A percentile compares a stretch with the other conserved stretches of the same genome.
Conservation (phyloP, 2,329 filamentous ascomycete species). For the Scedosporium minutisporum region DNA sequence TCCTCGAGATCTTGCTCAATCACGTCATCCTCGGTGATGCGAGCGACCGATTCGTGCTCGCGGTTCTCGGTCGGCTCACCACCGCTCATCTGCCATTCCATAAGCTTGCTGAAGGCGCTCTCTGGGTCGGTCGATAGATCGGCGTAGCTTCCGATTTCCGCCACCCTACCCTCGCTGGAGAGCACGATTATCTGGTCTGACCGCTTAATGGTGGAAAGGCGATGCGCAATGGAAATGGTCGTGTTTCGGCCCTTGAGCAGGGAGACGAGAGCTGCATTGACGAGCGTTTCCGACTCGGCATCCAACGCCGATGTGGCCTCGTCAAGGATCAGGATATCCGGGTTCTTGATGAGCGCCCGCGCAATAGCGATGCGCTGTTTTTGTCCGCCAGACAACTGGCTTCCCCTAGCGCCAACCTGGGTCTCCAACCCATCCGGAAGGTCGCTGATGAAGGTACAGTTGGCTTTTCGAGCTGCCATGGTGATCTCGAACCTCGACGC, state of each 20-base stretch:
- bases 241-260: constrained; percentile 83
- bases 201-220: constrained; percentile 90
- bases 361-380: constrained; percentile 98
- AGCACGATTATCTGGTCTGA: constrained; percentile 93
- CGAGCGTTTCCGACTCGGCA: constrained; percentile 91
- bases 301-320: constrained; percentile 94
- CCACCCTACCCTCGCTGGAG: constrained; percentile 74
- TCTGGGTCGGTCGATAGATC: constrained; percentile 62
- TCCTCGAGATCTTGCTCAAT: constrained; percentile 39
- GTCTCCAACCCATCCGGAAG: constrained; percentile 95
- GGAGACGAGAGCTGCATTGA: constrained; percentile 78
- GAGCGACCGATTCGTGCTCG: constrained; percentile 21
- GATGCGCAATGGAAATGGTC: constrained; percentile 94
- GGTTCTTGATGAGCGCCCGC: constrained; percentile 85
- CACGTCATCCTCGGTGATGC: constrained; percentile 42
- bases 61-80: constrained; percentile 49
- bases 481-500: constrained; percentile 76
- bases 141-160: constrained; percentile 78
- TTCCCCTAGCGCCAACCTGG: constrained; percentile 81
- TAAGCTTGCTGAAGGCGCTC: constrained; percentile 86
- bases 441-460: constrained; percentile 93
- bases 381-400: constrained; percentile 89
- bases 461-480: constrained; percentile 78
- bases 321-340: constrained; percentile 92
- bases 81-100: constrained; percentile 98